Conservation (phyloP, 352 stramenopile genomes). For the Phytopythium litorale region DNA sequence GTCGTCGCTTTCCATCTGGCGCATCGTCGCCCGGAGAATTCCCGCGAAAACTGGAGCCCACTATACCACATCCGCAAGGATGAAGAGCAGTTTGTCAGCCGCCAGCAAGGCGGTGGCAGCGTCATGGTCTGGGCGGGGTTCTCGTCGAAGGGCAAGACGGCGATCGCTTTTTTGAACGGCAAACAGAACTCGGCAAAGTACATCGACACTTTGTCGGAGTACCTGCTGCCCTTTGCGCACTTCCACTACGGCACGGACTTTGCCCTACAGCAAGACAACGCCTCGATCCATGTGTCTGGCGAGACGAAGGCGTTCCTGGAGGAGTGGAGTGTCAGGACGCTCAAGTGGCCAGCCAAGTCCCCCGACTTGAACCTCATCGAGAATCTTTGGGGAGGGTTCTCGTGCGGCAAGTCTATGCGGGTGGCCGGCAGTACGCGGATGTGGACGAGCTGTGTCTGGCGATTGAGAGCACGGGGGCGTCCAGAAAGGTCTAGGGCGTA, state of each 20-base stretch:
- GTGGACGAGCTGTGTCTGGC: neutral
- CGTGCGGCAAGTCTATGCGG: conserved; percentile 10
- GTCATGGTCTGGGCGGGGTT: neutral
- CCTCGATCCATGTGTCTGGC: conserved; percentile 12
- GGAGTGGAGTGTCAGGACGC: conserved; percentile 1
- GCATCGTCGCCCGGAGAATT: too few relatives aligned
- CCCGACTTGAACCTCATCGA: conserved; percentile 21
- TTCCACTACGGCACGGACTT: neutral
- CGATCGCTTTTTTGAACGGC: neutral
- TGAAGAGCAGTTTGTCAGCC: neutral
- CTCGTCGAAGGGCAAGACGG: neutral
- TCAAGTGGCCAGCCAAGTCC: conserved; percentile 12
- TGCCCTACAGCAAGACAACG: conserved; percentile 11
- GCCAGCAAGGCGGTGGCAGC: neutral
- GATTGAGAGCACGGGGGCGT: neutral
- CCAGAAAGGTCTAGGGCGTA: too few relatives aligned
- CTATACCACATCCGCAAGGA: too few relatives aligned
- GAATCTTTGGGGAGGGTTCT: conserved; percentile 16
- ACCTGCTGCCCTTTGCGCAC: neutral
- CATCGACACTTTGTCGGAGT: neutral
- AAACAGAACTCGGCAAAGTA: neutral
- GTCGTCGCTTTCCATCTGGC: too few relatives aligned
- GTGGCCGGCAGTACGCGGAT: conserved; percentile 7
- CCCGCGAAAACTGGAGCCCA: too few relatives aligned
- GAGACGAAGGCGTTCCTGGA: conserved; percentile 9